Evolutionary conservation across 2,329 filamentous ascomycete genomes (phyloP).

Genomic region (Pseudogymnoascus sp.): DNA sequence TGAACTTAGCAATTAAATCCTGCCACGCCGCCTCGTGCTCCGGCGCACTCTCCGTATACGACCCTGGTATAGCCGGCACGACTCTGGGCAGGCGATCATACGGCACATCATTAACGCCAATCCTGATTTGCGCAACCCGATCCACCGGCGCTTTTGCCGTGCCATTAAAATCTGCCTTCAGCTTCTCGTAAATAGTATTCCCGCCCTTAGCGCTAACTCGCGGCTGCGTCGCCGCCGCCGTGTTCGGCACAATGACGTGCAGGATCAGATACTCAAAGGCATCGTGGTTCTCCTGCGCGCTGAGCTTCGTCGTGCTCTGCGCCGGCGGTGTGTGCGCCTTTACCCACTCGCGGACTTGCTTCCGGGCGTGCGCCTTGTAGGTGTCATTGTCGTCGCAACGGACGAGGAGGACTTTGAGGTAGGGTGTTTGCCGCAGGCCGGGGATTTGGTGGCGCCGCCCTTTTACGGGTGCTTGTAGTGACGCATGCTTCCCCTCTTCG

Average conservation of each 20-base stretch:
- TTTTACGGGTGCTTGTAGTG: slow-evolving; percentile 32
- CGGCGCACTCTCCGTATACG: slow-evolving; percentile 62
- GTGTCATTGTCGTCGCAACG: slow-evolving; percentile 93
- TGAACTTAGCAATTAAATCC: slow-evolving; percentile 79
- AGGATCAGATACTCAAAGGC: slow-evolving; percentile 93
- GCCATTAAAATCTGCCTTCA: slow-evolving; percentile 83
- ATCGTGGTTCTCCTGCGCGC: slow-evolving; percentile 83
- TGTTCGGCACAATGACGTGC: slow-evolving; percentile 86
- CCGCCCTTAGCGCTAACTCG: slow-evolving; percentile 58
- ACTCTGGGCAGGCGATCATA: slow-evolving; percentile 58
- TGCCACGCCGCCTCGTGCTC: slow-evolving; percentile 78
- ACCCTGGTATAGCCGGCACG: slow-evolving; percentile 54
- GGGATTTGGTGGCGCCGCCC: slow-evolving; percentile 88
- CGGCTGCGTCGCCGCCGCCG: slow-evolving; percentile 70
- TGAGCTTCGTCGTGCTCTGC: slow-evolving; percentile 46
- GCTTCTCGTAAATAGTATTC: slow-evolving; percentile 79
- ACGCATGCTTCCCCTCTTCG: slow-evolving; percentile 18
- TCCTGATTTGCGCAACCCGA: slow-evolving; percentile 75
- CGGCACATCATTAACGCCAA: slow-evolving; percentile 63
- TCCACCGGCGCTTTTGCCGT: slow-evolving; percentile 66
- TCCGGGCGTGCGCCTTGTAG: slow-evolving; percentile 74
- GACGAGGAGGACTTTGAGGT: slow-evolving; percentile 82
- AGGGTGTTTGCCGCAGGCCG: slow-evolving; percentile 83
- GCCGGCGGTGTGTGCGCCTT: slow-evolving; percentile 63
- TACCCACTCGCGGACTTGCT: slow-evolving; percentile 84